A percentile compares a stretch with the other conserved stretches of the same genome.
These are phyloP conservation scores for Cafeteria roenbergensis DNA, from an alignment of 108 stramenopile genomes.

Conservation along the genomic window DNA sequence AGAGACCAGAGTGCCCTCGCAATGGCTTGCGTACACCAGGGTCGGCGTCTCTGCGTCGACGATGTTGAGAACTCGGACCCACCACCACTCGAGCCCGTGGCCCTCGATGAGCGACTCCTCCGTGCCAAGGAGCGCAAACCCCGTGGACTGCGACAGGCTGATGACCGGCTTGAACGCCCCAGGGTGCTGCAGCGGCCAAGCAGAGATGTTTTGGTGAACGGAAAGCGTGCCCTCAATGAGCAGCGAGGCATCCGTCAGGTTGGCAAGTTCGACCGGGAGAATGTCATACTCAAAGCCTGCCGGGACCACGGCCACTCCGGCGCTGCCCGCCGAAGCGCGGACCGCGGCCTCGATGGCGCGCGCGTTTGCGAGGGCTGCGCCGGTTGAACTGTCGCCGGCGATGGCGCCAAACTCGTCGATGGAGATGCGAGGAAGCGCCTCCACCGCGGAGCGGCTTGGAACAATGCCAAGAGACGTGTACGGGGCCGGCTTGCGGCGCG, in stretches of 20 bases:
- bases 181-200: not conserved
- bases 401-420: constrained; percentile 4
- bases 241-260: not conserved
- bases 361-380: not conserved
- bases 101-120: constrained; percentile 1
- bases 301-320: not conserved
- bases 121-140: not conserved
- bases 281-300: not conserved
- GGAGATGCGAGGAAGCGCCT: not conserved
- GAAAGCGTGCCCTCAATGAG: not conserved
- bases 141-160: no score
- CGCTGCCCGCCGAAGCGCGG: not conserved
- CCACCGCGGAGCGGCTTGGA: not conserved
- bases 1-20: not conserved
- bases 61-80: constrained; percentile 1
- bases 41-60: not conserved
- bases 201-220: not conserved
- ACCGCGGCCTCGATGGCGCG: not conserved
- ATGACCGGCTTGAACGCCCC: no score
- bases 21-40: not conserved
- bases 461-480: no score
- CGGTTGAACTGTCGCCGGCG: not conserved
- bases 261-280: no score
- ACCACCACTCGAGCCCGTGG: constrained; percentile 13
- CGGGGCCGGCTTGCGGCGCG: no score